Evolutionary conservation across 495 filamentous ascomycete species (phyloP), one percentile per base, ranked within the genome.

Genomic region (Penicillium bovifimosum): DNA sequence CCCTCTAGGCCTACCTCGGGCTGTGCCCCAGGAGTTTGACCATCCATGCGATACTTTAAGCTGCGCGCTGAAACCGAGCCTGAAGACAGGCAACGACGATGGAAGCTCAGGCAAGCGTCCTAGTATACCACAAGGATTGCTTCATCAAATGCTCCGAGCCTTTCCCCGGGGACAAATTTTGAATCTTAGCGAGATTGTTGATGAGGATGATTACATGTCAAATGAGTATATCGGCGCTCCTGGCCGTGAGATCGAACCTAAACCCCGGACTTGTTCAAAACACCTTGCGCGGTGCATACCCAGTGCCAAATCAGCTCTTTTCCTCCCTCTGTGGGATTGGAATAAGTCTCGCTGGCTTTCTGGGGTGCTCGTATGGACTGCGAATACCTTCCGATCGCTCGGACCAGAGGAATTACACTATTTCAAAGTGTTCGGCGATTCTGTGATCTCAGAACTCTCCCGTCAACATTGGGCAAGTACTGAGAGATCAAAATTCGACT

Each of bases 401-500:
- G 60, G 53, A 0, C 42, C 46, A 2, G 76, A 79, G 24, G 80
- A 84, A 56, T 62, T 84, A 7, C 70, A 72, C 28, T 77, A 78
- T 41, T 65, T 84, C 40, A 75, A 76, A 26, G 76, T 78, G 0
- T 87, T 87, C 64, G 77, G 79, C 3, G 80, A 83, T 47, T 75
- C 75, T 3, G 72, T 85, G 40, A 81, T 84, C 63, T 80, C 80
- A 4, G 80, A 85, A 53, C 75, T 85, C 0, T 74, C 76, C 0
- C 76, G 79, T 24, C 55, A 83, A 5, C 67, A 80, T 44, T 76
- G 73, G 47, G 66, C 62, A n/a, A 61, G 52, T 14, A 74, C 71
- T 9, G 77, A 83, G 44, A 73, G 69, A 45, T 76, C 79, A 24
- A 90, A 91, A 56, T 78, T 81, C 2, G 85, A 86, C 49, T 83